Base-by-base conservation (phyloP, 805 yeast genomes). In the Candida gorgasii region DNA sequence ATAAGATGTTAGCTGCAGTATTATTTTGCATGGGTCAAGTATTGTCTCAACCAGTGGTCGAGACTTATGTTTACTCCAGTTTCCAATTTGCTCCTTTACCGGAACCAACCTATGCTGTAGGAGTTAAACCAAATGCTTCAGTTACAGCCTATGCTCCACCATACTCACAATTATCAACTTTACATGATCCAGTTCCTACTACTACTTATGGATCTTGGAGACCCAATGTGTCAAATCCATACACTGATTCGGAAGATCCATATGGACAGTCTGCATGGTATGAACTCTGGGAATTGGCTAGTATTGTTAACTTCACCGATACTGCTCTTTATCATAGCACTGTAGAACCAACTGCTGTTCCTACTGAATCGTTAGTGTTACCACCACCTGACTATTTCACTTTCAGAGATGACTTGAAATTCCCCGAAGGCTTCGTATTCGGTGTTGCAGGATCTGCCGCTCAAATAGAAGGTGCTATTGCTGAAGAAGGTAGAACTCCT, bases 401-500 rank as follows among this genome's bases (percentile, higher is more conserved):
- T 5, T 53, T 50, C 32, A 48, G 40, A 15, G 39, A 41, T 26
- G 33, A 40, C 15, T 43, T 51, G 46, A 48, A 42, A 27, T 53
- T 46, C 29, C 54, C 57, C 9, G 16, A 29, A 15, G 51, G 33
- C 13, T 56, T 57, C 22, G 20, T 55, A 22, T 43, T 52, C 47
- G 69, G 69, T 2, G 61, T 61, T 44, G 65, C 65, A 9, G 58
- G 64, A 11, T 57, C 67, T 14, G 65, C 67, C 12, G 54, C 59
- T 18, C 71, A 65, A 49, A 55, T 63, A 35, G 70, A 65, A 50
- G 69, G 69, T 16, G 67, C 70, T 7, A 54, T 57, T 20, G 57
- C 58, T 19, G 63, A 54, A 22, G 65, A 64, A 41, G 63, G 65
- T 7, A 52, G 63, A 34, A 50, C 61, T 3, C 69, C 67, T 11